A percentile compares a stretch with the other conserved stretches of the same genome.
These are phyloP conservation scores for Ophiostoma ips DNA, from an alignment of 2,329 filamentous ascomycete species.

Conservation along the genomic window DNA sequence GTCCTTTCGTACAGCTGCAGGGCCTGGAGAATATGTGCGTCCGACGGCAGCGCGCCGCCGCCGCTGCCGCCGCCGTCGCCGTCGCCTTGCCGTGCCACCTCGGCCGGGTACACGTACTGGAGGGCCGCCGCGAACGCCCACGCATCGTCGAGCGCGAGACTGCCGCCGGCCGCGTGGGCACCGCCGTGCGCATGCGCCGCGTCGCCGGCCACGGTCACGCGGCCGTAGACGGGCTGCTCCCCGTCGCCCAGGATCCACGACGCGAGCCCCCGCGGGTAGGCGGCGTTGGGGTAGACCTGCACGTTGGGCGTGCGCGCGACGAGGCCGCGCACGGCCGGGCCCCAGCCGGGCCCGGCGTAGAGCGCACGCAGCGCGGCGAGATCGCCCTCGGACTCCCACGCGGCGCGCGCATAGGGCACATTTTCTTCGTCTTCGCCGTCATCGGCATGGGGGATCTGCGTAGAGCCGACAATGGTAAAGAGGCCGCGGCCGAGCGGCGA, in stretches of 20 bases:
- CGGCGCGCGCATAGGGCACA: constrained; percentile 13
- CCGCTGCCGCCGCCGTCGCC: background rate
- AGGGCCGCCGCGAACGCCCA: constrained; percentile 28
- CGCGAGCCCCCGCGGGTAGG: constrained; percentile 24
- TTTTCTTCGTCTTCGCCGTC: constrained; percentile 21
- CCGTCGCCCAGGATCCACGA: constrained; percentile 25
- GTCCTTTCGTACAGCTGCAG: constrained; percentile 28
- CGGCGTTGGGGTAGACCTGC: constrained; percentile 28
- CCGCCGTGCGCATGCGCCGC: constrained; percentile 25
- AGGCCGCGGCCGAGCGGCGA: constrained; percentile 27
- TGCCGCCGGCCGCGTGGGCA: constrained; percentile 27
- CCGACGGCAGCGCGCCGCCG: background rate
- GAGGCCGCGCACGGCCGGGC: constrained; percentile 25
- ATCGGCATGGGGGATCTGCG: constrained; percentile 23
- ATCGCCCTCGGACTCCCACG: constrained; percentile 27
- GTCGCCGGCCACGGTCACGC: constrained; percentile 25
- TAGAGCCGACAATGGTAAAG: constrained; percentile 30
- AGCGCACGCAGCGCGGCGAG: constrained; percentile 23
- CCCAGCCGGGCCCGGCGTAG: constrained; percentile 25
- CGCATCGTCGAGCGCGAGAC: constrained; percentile 27
- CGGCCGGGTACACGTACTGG: constrained; percentile 21
- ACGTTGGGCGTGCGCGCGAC: constrained; percentile 27
- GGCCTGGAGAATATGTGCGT: constrained; percentile 17
- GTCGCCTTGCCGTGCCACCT: background rate
- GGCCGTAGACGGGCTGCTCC: constrained; percentile 9